phyloP scores from a whole-genome alignment of 1,284 basidiomycete genomes.

The Boletus smithii region DNA sequence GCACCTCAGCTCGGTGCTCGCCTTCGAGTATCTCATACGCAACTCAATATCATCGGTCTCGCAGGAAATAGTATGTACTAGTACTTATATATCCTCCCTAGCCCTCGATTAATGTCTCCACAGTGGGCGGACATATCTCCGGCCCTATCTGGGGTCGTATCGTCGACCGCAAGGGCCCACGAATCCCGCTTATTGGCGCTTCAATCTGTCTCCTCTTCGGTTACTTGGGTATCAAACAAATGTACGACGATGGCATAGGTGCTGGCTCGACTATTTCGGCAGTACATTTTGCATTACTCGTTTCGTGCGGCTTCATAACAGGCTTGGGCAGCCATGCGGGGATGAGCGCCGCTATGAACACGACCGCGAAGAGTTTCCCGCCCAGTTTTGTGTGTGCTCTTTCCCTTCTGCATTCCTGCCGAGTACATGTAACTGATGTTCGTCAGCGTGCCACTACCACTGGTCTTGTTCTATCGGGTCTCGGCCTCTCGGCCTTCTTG shows the following conservation, averaged over 20 bases:
- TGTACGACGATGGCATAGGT: constrained; percentile 53
- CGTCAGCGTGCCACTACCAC: constrained; percentile 67
- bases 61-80: constrained; percentile 57
- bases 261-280: constrained; percentile 17
- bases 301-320: constrained; percentile 53
- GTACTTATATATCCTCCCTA: constrained; percentile 4
- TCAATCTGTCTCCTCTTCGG: constrained; percentile 56
- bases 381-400: constrained; percentile 42
- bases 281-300: constrained; percentile 41
- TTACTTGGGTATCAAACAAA: constrained; percentile 62
- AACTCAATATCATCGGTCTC: constrained; percentile 70
- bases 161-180: constrained; percentile 62
- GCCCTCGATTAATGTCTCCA: constrained; percentile 3
- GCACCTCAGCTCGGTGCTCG: constrained; percentile 73
- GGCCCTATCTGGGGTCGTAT: constrained; percentile 71
- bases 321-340: constrained; percentile 64
- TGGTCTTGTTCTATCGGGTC: constrained; percentile 76
- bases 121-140: constrained; percentile 58
- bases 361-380: constrained; percentile 65
- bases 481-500: constrained; percentile 79
- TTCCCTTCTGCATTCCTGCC: neutral
- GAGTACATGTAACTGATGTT: neutral
- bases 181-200: constrained; percentile 45
- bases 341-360: constrained; percentile 52
- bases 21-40: constrained; percentile 70